Evolutionary conservation across 371 early-diverging fungal species (phyloP).

Genomic region (Rhizopus arrhizus): DNA sequence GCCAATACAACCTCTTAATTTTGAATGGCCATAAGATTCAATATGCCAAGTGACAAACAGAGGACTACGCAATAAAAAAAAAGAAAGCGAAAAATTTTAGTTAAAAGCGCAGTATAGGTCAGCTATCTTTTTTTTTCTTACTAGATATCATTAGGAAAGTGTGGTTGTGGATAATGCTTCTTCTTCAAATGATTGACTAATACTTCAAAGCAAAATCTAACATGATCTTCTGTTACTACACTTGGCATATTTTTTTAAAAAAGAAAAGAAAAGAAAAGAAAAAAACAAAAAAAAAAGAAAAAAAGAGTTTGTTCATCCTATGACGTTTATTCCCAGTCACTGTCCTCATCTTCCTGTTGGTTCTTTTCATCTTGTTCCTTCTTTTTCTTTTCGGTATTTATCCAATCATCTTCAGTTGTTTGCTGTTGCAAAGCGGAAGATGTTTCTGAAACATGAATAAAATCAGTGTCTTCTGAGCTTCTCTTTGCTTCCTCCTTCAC

Average conservation of each 20-base stretch:
- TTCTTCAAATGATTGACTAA: slow-evolving; percentile 58
- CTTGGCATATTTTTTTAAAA: slow-evolving; percentile 4
- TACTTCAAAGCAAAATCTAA: slow-evolving; percentile 76
- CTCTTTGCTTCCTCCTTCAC: slow-evolving; percentile 1
- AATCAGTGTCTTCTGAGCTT: slow-evolving; percentile 34
- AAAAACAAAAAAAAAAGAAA: background rate
- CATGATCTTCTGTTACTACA: slow-evolving; percentile 56
- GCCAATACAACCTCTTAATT: slow-evolving; percentile 92
- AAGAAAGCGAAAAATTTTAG: background rate
- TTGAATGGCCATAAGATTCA: slow-evolving; percentile 38
- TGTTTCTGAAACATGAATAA: slow-evolving; percentile 28
- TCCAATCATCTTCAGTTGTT: slow-evolving; percentile 31
- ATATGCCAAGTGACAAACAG: slow-evolving; percentile 89
- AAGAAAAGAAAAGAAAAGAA: slow-evolving; percentile 5
- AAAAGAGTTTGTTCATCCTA: background rate
- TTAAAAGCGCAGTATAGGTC: too few species aligned
- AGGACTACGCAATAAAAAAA: slow-evolving; percentile 52
- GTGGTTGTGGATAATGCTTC: slow-evolving; percentile 33
- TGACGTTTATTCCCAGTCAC: slow-evolving; percentile 1
- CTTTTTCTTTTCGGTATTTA: slow-evolving; percentile 29
- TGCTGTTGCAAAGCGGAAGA: slow-evolving; percentile 23
- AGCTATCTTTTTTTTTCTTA: slow-evolving; percentile 36
- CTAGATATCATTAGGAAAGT: slow-evolving; percentile 57
- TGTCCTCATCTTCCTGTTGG: slow-evolving; percentile 15
- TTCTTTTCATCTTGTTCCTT: background rate